Evolutionary conservation across 1,139 yeast genomes (phyloP).

Genomic region (Pichia sp.): DNA sequence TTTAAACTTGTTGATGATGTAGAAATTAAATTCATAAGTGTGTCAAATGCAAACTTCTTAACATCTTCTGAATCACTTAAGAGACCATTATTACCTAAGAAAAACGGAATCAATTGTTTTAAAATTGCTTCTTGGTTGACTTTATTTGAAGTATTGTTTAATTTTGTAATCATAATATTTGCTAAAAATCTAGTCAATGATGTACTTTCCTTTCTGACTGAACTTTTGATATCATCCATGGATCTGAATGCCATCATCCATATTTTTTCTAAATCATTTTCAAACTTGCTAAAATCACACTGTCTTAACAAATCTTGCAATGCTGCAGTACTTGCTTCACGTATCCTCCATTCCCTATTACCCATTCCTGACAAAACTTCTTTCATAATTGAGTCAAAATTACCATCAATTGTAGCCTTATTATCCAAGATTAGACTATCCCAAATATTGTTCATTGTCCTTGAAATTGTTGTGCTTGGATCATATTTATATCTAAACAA

Average conservation of each 20-base stretch:
- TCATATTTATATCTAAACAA: slow-evolving; percentile 80
- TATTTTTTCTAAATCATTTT: slow-evolving; percentile 51
- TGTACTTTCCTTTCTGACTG: slow-evolving; percentile 79
- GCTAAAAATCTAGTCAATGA: slow-evolving; percentile 64
- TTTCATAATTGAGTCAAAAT: slow-evolving; percentile 52
- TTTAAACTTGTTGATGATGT: slow-evolving; percentile 52
- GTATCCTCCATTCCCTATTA: slow-evolving; percentile 83
- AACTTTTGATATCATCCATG: slow-evolving; percentile 91
- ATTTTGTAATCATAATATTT: slow-evolving; percentile 51
- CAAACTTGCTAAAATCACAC: slow-evolving; percentile 48
- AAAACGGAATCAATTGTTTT: slow-evolving; percentile 63
- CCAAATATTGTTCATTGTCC: slow-evolving; percentile 90
- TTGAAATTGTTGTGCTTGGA: slow-evolving; percentile 68
- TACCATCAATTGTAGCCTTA: slow-evolving; percentile 43
- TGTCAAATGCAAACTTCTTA: slow-evolving; percentile 64
- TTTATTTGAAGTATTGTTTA: slow-evolving; percentile 32
- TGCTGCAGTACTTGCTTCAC: slow-evolving; percentile 84
- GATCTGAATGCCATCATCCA: slow-evolving; percentile 88
- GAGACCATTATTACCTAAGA: slow-evolving; percentile 72
- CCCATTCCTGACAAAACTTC: slow-evolving; percentile 71
- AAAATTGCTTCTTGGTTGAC: slow-evolving; percentile 48
- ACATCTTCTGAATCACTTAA: slow-evolving; percentile 86
- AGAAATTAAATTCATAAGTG: slow-evolving; percentile 62
- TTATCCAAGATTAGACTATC: slow-evolving; percentile 57
- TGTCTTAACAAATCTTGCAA: slow-evolving; percentile 64